Conservation (phyloP, 345 rosid genomes). For the Conringia planisiliqua region DNA sequence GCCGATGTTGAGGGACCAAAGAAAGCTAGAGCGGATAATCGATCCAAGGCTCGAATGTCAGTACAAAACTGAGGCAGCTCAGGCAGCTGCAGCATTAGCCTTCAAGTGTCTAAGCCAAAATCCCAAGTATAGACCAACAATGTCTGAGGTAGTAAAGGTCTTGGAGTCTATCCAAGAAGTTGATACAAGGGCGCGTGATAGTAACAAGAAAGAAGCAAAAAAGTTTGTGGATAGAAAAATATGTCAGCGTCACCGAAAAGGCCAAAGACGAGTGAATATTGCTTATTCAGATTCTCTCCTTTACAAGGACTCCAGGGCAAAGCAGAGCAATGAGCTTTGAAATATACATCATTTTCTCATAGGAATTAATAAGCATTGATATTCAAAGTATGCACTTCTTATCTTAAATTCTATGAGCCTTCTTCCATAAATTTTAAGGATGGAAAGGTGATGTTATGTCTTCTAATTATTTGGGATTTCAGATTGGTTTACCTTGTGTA, state of each 20-base stretch:
- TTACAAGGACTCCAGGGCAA: constrained; percentile 27
- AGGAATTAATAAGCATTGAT: neutral
- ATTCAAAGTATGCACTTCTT: neutral
- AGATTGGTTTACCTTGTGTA: neutral
- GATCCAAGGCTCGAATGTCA: constrained; percentile 68
- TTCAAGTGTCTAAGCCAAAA: constrained; percentile 60
- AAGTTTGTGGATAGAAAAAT: neutral
- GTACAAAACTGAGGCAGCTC: constrained; percentile 52
- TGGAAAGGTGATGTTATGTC: neutral
- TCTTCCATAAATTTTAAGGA: neutral
- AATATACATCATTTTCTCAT: neutral
- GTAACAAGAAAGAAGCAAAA: constrained; percentile 21
- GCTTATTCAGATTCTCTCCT: constrained; percentile 43
- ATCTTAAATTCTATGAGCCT: neutral
- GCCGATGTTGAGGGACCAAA: constrained; percentile 50
- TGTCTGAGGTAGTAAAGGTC: constrained; percentile 55
- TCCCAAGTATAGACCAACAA: constrained; percentile 62
- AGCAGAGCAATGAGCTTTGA: constrained; percentile 9
- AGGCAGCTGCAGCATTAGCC: constrained; percentile 49
- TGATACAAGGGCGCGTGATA: constrained; percentile 32
- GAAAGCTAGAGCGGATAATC: constrained; percentile 47
- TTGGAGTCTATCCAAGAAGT: constrained; percentile 59
- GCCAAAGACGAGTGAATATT: constrained; percentile 25
- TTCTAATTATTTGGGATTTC: neutral
- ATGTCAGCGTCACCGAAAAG: neutral